Base-by-base conservation (phyloP, 2,329 filamentous ascomycete species). In the Botrytis porri region DNA sequence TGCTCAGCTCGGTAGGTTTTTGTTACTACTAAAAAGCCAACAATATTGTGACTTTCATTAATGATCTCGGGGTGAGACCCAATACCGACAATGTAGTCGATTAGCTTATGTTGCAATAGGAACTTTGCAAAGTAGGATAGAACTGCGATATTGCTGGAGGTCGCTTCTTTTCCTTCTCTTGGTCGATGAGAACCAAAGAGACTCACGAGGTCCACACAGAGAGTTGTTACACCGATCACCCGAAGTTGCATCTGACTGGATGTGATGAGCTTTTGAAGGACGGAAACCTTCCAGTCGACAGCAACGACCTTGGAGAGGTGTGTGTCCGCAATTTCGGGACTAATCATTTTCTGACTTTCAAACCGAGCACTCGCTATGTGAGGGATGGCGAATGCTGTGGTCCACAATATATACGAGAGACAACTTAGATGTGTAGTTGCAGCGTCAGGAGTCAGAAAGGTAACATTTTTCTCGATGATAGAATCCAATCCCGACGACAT, bases 11-110 rank as follows among this genome's bases (percentile, higher is more conserved):
- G 88, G 81, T 95, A 97, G 22, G 89, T 91, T 71, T 87, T 86
- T 0, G 93, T 96, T 22, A 96, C 92, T 35, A 94, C 88, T 69
- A 98, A 85, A 79, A 98, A 98, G 0, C 93, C 93, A 65, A 98
- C 86, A 70, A 98, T 92, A 75, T 97, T 97, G 59, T 88, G 87
- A 78, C 93, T 93, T 77, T 94, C 90, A 51, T 88, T 86, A 32
- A 97, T 96, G 70, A 98, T 89, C 79, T 97, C 94, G 1, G 95
- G 94, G 79, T 98, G 96, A 45, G 95, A 98, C 72, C 94, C 94
- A 22, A 95, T 90, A 2, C 95, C 93, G 69, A 98, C 88, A 63
- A 99, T 90, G 81, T 98, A 98, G 74, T 94, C 89, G 37, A 97
- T 88, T 39, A 98, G 84, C 70, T 90, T 89, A 57, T 92, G 91